A percentile compares a stretch with the other conserved stretches of the same genome.
phyloP scores from a whole-genome alignment of 2,329 filamentous ascomycete genomes.

The Lasiodiplodia sp. region DNA sequence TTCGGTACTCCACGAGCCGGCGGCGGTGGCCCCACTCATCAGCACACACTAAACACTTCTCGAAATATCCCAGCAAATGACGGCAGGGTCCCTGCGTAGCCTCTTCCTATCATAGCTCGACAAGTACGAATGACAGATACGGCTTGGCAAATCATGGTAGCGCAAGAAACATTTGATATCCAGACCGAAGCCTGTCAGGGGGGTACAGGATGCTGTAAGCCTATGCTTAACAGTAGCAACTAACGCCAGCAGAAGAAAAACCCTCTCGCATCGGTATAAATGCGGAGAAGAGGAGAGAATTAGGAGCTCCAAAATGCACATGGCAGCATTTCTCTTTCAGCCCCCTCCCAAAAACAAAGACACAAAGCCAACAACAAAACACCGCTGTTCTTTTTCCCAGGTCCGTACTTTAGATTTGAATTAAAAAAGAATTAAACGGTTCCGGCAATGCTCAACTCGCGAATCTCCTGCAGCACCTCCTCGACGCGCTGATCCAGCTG shows the following conservation, averaged over 20 bases:
- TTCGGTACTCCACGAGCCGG: too few species aligned
- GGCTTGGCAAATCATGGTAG: background rate
- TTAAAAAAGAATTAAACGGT: slow-evolving; percentile 56
- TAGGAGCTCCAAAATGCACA: background rate
- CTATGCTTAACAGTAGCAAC: background rate
- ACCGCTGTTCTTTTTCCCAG: background rate
- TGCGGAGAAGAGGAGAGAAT: background rate
- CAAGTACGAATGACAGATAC: background rate
- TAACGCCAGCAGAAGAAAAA: background rate
- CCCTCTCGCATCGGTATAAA: background rate
- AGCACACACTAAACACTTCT: too few species aligned
- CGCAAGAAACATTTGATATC: background rate
- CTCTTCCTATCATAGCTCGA: too few species aligned
- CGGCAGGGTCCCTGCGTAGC: too few species aligned
- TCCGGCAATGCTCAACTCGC: slow-evolving; percentile 89
- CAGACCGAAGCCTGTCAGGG: background rate
- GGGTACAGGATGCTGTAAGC: background rate
- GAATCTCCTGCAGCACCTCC: slow-evolving; percentile 94
- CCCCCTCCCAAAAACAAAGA: background rate
- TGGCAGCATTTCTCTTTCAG: background rate
- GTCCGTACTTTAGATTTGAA: background rate
- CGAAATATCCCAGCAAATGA: too few species aligned
- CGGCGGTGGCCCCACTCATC: too few species aligned
- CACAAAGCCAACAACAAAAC: background rate
- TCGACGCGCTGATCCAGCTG: slow-evolving; percentile 92